phyloP scores from a whole-genome alignment of 257 asterid genomes.

The Knoxia roxburghii region DNA sequence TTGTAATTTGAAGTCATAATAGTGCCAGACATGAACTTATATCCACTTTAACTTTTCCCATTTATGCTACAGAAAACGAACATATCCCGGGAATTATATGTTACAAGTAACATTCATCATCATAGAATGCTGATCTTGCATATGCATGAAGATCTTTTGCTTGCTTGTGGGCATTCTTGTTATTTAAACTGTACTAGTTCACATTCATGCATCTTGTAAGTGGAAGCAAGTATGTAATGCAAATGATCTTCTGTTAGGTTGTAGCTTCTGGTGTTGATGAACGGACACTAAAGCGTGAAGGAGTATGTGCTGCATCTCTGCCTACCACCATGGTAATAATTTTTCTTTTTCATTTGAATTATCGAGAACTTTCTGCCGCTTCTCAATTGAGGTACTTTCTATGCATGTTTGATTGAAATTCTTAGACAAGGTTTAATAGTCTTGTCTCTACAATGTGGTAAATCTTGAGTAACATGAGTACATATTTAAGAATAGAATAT shows the following conservation, averaged over 20 bases:
- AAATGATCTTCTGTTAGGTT: conserved; percentile 41
- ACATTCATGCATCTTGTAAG: not conserved
- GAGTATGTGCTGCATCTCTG: conserved; percentile 98
- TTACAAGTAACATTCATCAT: not conserved
- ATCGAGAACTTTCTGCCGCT: not conserved
- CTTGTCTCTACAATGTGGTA: not conserved
- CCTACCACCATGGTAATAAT: conserved; percentile 91
- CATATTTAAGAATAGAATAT: too few species aligned
- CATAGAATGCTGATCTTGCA: conserved; percentile 1
- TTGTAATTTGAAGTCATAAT: not conserved
- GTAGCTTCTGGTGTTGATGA: conserved; percentile 99
- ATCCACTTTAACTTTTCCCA: not conserved
- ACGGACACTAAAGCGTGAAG: conserved; percentile 94
- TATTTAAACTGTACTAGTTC: not conserved
- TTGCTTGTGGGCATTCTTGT: not conserved
- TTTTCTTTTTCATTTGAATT: not conserved
- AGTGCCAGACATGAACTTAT: too few species aligned
- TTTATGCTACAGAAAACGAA: not conserved
- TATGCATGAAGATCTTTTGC: not conserved
- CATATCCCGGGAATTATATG: not conserved
- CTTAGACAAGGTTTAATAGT: not conserved
- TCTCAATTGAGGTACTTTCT: not conserved
- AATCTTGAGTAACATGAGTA: not conserved
- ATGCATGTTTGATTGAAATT: not conserved
- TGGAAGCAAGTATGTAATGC: conserved; percentile 1